These are phyloP conservation scores for Rhododendron griersonianum DNA, from an alignment of 148 eudicot genomes.

Conservation along the genomic window DNA sequence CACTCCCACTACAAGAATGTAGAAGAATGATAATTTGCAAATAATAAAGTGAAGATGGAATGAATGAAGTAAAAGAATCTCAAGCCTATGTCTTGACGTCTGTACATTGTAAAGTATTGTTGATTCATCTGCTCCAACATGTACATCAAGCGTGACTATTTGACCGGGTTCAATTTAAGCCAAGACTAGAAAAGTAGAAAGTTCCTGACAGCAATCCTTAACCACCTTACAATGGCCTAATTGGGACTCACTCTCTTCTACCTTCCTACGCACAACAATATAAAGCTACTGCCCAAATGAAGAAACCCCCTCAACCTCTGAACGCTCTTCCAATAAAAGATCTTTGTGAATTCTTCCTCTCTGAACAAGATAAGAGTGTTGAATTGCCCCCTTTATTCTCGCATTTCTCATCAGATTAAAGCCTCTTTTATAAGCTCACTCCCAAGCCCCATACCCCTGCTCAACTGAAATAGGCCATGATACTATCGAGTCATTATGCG, in stretches of 20 bases:
- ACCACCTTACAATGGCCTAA: neutral
- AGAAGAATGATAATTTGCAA: neutral
- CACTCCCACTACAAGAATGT: neutral
- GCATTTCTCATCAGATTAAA: neutral
- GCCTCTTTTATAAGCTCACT: neutral
- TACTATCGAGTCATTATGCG: neutral
- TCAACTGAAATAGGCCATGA: neutral
- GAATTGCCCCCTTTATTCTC: neutral
- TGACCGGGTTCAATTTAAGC: neutral
- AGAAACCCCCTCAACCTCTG: neutral
- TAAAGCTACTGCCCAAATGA: neutral
- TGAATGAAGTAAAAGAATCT: neutral
- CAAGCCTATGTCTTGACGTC: neutral
- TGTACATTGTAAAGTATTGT: neutral
- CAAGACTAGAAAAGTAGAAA: neutral
- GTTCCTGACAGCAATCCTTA: neutral
- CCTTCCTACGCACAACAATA: neutral
- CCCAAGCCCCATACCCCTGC: neutral
- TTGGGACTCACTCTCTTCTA: neutral
- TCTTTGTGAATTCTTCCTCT: neutral
- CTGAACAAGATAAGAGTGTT: no score
- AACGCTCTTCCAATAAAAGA: neutral
- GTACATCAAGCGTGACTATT: neutral
- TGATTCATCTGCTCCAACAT: neutral
- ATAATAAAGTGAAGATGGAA: neutral